Conservation (phyloP, 345 rosid species). For the Angophora floribunda region DNA sequence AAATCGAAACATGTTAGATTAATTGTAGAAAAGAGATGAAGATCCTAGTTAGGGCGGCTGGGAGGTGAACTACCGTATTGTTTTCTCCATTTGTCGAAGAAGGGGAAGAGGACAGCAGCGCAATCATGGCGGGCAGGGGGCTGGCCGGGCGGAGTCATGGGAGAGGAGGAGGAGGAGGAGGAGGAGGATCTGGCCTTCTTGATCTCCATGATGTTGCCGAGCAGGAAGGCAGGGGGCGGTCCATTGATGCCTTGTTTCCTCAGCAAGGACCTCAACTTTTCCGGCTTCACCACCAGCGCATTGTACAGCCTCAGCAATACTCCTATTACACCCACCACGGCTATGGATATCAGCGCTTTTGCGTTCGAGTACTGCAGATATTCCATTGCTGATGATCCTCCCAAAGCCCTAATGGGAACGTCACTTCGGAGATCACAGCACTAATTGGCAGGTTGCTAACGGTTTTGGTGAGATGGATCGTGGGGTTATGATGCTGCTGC, state of each 20-base stretch:
- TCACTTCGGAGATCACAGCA: neutral
- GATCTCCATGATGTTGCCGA: slow-evolving; percentile 35
- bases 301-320: slow-evolving; percentile 3
- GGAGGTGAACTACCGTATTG: slow-evolving; percentile 11
- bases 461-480: neutral
- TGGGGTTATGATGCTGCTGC: neutral
- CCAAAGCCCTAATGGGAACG: neutral
- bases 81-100: slow-evolving; percentile 21
- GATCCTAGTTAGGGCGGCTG: neutral
- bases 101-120: slow-evolving; percentile 18
- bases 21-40: neutral
- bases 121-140: slow-evolving; percentile 12
- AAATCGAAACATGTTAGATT: neutral
- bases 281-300: slow-evolving; percentile 20
- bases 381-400: neutral
- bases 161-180: neutral
- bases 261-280: slow-evolving; percentile 14
- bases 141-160: neutral
- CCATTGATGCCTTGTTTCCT: slow-evolving; percentile 28
- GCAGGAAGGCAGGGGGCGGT: slow-evolving; percentile 19
- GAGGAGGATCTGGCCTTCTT: slow-evolving; percentile 1
- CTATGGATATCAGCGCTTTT: neutral
- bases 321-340: neutral
- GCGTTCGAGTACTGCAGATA: neutral
- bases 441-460: neutral